Evolutionary conservation across 2,329 filamentous ascomycete genomes (phyloP), one percentile per base, ranked within the genome.

Genomic region (Alternaria sp.): DNA sequence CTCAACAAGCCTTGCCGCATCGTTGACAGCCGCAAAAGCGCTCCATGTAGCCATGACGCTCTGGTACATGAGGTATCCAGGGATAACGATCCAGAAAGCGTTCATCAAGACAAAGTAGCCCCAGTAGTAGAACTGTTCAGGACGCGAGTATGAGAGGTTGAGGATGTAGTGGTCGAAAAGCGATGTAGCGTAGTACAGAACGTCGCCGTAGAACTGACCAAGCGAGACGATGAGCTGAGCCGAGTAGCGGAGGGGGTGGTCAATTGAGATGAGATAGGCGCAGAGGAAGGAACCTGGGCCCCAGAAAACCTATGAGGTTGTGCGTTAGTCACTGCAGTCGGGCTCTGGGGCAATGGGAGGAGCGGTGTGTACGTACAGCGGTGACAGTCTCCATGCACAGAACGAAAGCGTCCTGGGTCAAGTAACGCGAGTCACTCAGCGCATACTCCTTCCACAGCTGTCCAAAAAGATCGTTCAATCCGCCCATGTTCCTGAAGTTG

Each of bases 381-480:
- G 93, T 96, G 63, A 96, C 87, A 18, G 86, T 88, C 83, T 97
- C 93, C 78, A 96, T 89, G 76, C 91, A 94, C n/a, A 96, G 82
- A 68, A 95, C 93, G 71, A 96, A 93, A 1, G 89, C 85, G 73
- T 77, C 91, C 18, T 89, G 88, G 3, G 90, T 93, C 68, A 97
- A 82, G 74, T 97, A 97, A 43, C 93, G 86, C 55, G 93, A 96
- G 80, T 97, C 93, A 3, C 91, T 94, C 34, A 94, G 84, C 3
- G 91, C 86, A 76, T 97, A 97, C 79, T 97, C 93, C 75, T 97
- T 97, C 93, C 93, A 97, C 44, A 96, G 83, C 81, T 97, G 92
- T 3, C 90, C 92, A 57, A 94, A 90, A 7, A 95, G 80, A 55
- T 89, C 88, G 75, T 93, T 89, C 61, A 87, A 87, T 11, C 85